Conservation (phyloP, 441 rosid genomes). For the Eruca vesicaria region DNA sequence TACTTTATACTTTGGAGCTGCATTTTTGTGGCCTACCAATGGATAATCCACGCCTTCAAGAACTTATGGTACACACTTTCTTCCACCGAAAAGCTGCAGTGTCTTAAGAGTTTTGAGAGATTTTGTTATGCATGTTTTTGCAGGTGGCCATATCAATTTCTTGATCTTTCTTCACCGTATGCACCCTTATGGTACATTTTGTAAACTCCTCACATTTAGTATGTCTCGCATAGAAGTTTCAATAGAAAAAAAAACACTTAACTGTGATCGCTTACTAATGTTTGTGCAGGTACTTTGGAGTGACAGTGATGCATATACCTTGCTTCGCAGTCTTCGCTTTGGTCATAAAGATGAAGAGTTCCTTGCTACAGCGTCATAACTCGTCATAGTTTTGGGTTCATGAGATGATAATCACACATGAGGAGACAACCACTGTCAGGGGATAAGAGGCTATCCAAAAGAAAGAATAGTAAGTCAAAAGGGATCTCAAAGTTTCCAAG, state of each 20-base stretch:
- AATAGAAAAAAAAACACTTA: background rate
- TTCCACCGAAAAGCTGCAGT: background rate
- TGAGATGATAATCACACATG: background rate
- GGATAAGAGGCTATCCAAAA: background rate
- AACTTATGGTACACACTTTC: conserved; percentile 30
- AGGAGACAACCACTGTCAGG: background rate
- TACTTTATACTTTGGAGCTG: conserved; percentile 75
- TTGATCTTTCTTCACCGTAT: conserved; percentile 62
- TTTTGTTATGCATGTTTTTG: background rate
- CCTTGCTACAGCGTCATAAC: conserved; percentile 40
- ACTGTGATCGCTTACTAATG: background rate
- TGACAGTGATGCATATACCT: conserved; percentile 61
- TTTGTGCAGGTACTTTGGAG: conserved; percentile 72
- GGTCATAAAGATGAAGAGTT: conserved; percentile 55
- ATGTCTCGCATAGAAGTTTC: background rate
- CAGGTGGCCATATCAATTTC: conserved; percentile 98
- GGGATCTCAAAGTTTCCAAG: background rate
- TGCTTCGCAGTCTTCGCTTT: conserved; percentile 64
- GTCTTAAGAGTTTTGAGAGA: background rate
- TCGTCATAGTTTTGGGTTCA: background rate
- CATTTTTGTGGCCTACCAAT: conserved; percentile 66
- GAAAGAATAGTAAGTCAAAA: background rate
- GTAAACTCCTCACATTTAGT: background rate
- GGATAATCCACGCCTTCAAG: conserved; percentile 72
- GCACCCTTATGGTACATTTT: conserved; percentile 84